Conservation (phyloP, 2,329 filamentous ascomycete genomes). For the Xylaria sp. region DNA sequence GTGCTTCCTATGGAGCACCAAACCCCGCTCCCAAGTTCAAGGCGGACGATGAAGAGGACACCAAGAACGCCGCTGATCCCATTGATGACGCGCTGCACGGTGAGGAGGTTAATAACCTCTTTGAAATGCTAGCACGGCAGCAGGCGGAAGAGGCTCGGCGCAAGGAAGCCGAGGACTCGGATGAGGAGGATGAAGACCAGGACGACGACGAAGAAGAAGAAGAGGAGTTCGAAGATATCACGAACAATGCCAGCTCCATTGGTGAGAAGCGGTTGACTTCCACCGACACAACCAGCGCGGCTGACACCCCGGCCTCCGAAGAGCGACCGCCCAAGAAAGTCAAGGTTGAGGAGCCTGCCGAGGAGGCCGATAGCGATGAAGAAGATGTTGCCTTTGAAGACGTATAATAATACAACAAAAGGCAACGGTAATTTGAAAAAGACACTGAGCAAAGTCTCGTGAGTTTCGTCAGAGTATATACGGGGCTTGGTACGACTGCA, state of each 20-base stretch:
- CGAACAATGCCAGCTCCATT: conserved; percentile 24
- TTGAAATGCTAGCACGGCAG: conserved; percentile 60
- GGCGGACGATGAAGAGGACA: conserved; percentile 41
- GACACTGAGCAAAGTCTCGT: too few relatives aligned
- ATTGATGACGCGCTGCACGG: conserved; percentile 45
- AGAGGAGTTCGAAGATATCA: conserved; percentile 36
- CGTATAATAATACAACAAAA: conserved; percentile 24
- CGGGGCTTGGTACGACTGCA: too few relatives aligned
- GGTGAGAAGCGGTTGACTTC: conserved; percentile 29
- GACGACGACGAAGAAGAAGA: conserved; percentile 28
- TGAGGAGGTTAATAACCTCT: conserved; percentile 60
- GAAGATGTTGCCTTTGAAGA: conserved; percentile 46
- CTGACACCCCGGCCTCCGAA: conserved; percentile 33
- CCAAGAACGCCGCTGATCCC: conserved; percentile 39
- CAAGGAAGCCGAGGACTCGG: conserved; percentile 42
- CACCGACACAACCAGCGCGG: conserved; percentile 30
- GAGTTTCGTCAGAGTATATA: not conserved
- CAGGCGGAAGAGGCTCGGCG: conserved; percentile 44
- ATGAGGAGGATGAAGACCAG: conserved; percentile 34
- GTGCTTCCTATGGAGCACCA: conserved; percentile 48
- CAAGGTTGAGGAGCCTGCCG: conserved; percentile 42
- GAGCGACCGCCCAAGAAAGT: conserved; percentile 47
- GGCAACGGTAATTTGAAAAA: too few relatives aligned
- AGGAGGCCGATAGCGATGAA: conserved; percentile 33
- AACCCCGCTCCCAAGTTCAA: conserved; percentile 34